Percentiles rank a stretch among this genome's conserved stretches.
Conservation (phyloP, 768 basidiomycete genomes). For the Hygrophorus pudorinus region DNA sequence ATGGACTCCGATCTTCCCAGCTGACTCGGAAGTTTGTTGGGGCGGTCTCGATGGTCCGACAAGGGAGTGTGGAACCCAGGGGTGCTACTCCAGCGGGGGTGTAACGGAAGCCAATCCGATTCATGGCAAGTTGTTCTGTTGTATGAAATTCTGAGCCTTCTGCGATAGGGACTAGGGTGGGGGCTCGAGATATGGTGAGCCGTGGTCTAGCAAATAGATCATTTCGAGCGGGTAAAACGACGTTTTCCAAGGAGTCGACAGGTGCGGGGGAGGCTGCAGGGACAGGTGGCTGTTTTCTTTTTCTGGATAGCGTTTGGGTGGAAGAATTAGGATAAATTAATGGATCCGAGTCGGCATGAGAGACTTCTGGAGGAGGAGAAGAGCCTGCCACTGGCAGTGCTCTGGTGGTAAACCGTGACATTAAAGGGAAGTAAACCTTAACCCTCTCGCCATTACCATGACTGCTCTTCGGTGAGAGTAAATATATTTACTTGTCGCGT, state of each 20-base stretch:
- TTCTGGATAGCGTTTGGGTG: constrained; percentile 25
- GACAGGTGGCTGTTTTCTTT: constrained; percentile 49
- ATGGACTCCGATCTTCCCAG: constrained; percentile 87
- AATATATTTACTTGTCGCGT: neutral
- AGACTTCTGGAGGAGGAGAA: neutral
- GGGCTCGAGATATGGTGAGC: constrained; percentile 67
- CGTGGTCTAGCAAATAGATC: constrained; percentile 63
- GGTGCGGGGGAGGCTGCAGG: constrained; percentile 49
- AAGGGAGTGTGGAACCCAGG: constrained; percentile 46
- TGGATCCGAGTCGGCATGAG: constrained; percentile 5
- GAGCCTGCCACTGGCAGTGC: constrained; percentile 5
- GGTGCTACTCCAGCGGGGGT: constrained; percentile 68
- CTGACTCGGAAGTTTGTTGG: constrained; percentile 64
- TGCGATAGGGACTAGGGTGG: constrained; percentile 50
- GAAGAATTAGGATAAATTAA: constrained; percentile 5
- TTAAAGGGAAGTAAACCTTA: too few species aligned
- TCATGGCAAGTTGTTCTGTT: constrained; percentile 64
- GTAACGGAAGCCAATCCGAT: constrained; percentile 74
- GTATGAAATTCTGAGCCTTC: constrained; percentile 49
- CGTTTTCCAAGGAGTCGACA: constrained; percentile 30
- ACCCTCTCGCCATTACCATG: constrained; percentile 18
- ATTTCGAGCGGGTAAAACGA: constrained; percentile 49
- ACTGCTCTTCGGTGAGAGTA: constrained; percentile 31
- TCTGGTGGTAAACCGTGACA: constrained; percentile 12
- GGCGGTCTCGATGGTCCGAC: constrained; percentile 72